These are phyloP conservation scores for Mariannaea sp. DNA, from an alignment of 2,329 filamentous ascomycete species.

Conservation along the genomic window DNA sequence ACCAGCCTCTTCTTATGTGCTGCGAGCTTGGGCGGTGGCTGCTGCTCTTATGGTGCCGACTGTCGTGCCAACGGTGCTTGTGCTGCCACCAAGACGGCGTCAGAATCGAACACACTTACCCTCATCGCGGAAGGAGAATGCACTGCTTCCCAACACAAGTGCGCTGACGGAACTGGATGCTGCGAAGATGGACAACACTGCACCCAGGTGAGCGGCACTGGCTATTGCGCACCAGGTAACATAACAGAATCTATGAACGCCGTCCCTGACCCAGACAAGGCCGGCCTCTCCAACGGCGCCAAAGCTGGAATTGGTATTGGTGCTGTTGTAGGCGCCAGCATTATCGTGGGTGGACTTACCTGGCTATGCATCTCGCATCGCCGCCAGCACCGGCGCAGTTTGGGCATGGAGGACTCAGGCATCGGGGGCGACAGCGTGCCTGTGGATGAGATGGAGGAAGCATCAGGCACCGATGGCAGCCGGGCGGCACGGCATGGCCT, in stretches of 20 bases:
- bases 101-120: conserved; percentile 39
- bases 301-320: conserved; percentile 63
- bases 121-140: conserved; percentile 50
- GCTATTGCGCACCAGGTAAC: conserved; percentile 47
- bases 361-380: conserved; percentile 55
- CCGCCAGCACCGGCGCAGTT: conserved; percentile 34
- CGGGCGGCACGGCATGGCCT: conserved; percentile 40
- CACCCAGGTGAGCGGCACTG: conserved; percentile 43
- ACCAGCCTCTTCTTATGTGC: conserved; percentile 53
- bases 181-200: conserved; percentile 53
- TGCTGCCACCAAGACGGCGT: conserved; percentile 39
- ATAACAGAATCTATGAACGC: conserved; percentile 42
- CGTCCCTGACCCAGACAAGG: conserved; percentile 33
- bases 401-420: conserved; percentile 26
- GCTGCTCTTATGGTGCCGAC: conserved; percentile 52
- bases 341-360: conserved; percentile 48
- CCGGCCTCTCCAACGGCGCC: conserved; percentile 52
- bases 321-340: conserved; percentile 49
- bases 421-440: conserved; percentile 18
- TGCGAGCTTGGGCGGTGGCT: conserved; percentile 50
- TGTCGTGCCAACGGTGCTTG: conserved; percentile 48
- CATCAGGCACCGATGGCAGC: conserved; percentile 33
- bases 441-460: conserved; percentile 42
- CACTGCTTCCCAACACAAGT: conserved; percentile 51
- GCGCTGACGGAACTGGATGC: conserved; percentile 54